A percentile compares a stretch with the other conserved stretches of the same genome.
Evolutionary conservation across 1,139 yeast genomes (phyloP).

Genomic region (Protomyces inouyei): DNA sequence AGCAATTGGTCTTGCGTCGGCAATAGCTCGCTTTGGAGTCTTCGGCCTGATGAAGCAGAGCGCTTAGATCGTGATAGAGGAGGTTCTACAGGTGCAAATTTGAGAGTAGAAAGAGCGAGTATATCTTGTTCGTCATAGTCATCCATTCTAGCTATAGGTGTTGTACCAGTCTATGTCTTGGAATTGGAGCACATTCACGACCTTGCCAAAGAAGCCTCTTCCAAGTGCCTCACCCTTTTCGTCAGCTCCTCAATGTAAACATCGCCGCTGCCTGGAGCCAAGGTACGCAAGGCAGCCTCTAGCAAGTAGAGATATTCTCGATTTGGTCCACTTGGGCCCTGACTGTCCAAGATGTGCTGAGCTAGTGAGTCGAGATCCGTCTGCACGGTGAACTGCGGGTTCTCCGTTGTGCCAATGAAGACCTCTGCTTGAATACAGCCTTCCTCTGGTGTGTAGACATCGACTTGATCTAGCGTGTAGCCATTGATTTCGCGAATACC

Average conservation of each 20-base stretch:
- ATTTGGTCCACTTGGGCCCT: slow-evolving; percentile 81
- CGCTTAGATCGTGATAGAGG: background rate
- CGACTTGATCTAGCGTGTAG: slow-evolving; percentile 65
- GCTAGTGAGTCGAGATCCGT: slow-evolving; percentile 51
- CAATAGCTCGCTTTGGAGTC: background rate
- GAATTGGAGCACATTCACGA: too few species aligned
- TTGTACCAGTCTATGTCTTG: background rate
- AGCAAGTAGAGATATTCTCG: slow-evolving; percentile 61
- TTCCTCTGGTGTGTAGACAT: slow-evolving; percentile 51
- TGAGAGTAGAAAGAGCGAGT: background rate
- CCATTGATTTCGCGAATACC: slow-evolving; percentile 88
- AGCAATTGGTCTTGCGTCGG: background rate
- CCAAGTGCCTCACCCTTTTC: background rate
- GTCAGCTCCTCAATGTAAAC: slow-evolving; percentile 36
- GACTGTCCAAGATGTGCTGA: slow-evolving; percentile 48
- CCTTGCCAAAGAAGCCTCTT: background rate
- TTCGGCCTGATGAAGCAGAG: background rate
- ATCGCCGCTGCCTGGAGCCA: slow-evolving; percentile 44
- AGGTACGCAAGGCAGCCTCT: slow-evolving; percentile 49
- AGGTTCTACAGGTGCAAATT: background rate
- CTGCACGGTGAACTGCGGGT: slow-evolving; percentile 69
- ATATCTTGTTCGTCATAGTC: background rate
- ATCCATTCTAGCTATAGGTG: background rate
- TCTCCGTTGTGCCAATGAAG: slow-evolving; percentile 77
- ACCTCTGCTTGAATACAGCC: slow-evolving; percentile 56